Evolutionary conservation across 2,329 filamentous ascomycete species (phyloP).

Genomic region (Verticillium zaregamsianum): DNA sequence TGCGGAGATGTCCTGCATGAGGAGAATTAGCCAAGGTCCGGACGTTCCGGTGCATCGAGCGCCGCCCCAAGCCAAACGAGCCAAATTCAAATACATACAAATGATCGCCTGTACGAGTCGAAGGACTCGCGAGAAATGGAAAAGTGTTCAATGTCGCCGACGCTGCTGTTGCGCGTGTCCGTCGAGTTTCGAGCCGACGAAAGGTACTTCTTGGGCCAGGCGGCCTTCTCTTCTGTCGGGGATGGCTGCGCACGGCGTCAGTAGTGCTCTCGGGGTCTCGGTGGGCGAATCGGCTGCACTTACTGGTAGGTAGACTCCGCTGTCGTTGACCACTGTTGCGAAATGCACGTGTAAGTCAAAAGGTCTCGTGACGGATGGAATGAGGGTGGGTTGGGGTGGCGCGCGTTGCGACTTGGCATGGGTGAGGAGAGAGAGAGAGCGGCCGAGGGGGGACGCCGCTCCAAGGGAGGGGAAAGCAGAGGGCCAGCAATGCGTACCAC

Average conservation of each 20-base stretch:
- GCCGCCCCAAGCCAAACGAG: background rate
- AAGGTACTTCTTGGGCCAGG: slow-evolving; percentile 63
- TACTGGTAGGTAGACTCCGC: slow-evolving; percentile 90
- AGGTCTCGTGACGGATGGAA: background rate
- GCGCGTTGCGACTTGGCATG: slow-evolving; percentile 4
- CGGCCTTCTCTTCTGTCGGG: slow-evolving; percentile 75
- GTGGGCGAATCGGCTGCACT: slow-evolving; percentile 23
- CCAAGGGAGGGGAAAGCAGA: background rate
- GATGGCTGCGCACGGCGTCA: slow-evolving; percentile 60
- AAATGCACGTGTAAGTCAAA: slow-evolving; percentile 8
- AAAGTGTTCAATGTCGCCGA: slow-evolving; percentile 86
- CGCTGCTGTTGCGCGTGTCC: slow-evolving; percentile 52
- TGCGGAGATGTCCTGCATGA: slow-evolving; percentile 77
- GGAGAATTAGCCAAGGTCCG: background rate
- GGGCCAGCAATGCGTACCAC: slow-evolving; percentile 50
- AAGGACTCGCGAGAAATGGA: slow-evolving; percentile 96
- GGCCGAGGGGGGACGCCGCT: background rate
- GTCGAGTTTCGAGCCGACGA: slow-evolving; percentile 45
- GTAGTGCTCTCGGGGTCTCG: slow-evolving; percentile 11
- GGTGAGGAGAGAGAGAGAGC: slow-evolving; percentile 5
- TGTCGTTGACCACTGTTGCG: slow-evolving; percentile 82
- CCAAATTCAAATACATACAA: slow-evolving; percentile 56
- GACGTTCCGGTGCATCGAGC: background rate
- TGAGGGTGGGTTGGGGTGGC: slow-evolving; percentile 7
- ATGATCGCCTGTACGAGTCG: slow-evolving; percentile 92